Base-by-base conservation (phyloP, 2,329 filamentous ascomycete genomes). In the Botrytis hyacinthi region DNA sequence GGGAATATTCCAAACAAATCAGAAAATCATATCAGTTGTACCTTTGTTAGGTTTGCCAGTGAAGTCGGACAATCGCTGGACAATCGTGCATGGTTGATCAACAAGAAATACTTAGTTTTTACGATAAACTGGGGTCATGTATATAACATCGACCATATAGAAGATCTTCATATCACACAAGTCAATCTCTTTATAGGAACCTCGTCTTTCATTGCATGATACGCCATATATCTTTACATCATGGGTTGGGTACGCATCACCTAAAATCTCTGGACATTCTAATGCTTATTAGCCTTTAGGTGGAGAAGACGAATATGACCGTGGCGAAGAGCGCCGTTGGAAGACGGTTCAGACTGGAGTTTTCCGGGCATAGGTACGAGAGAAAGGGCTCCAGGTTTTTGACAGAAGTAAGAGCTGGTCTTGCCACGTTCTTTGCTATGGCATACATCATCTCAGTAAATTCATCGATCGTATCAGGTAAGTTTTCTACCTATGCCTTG, bases 351-450 rank as follows among this genome's bases (percentile, higher is more conserved):
- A 89, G 90, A 77, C 88, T 97, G 59, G 93, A 97, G 75, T 92
- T 92, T 77, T 94, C 89, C 57, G 93, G 93, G 79, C 92, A 95
- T 87, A 92, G 70, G 54, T 74, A 73, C 65, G 78, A 82, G 75
- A 81, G 76, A 70, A 78, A 93, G 80, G 91, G 91, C 35, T 91
- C 93, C 46, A 87, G 87, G 78, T 97, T 97, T 84, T 89, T 93
- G 79, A 97, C 93, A 67, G 94, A 97, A 83, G 85, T 97, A 71
- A 91, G 94, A 75, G 94, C 92, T 74, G 94, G 94, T 66, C 84
- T 97, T 54, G 93, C 93, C 40, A 94, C 92, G 29, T 89, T 88
- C 80, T 88, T 89, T 79, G 87, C 88, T 35, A 91, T 91, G 90
- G 89, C 89, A 70, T 91, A 91, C 81, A 94, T 94, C 82, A 93